phyloP scores from a whole-genome alignment of 2,329 filamentous ascomycete genomes.

The Microthyrium microscopicum region DNA sequence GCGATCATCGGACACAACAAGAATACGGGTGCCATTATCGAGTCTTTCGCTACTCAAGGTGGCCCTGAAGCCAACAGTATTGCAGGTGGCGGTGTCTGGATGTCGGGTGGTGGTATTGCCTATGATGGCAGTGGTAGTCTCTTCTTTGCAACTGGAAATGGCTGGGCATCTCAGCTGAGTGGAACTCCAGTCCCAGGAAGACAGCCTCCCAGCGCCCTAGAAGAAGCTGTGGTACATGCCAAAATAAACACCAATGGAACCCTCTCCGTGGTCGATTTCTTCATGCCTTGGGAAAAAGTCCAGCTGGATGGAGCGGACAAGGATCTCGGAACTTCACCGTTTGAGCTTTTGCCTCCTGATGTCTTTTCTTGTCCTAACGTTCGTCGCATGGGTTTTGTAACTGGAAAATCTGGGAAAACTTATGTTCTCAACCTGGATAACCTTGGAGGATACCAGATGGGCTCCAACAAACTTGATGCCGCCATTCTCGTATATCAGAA shows the following conservation, averaged over 20 bases:
- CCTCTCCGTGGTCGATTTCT: constrained; percentile 30
- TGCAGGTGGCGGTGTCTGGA: constrained; percentile 31
- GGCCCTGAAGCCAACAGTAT: constrained; percentile 24
- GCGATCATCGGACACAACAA: constrained; percentile 34
- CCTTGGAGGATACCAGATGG: constrained; percentile 32
- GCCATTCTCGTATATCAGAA: constrained; percentile 30
- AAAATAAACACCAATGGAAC: constrained; percentile 28
- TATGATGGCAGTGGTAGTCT: constrained; percentile 31
- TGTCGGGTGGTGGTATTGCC: constrained; percentile 31
- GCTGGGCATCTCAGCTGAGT: constrained; percentile 30
- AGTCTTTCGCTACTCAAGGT: constrained; percentile 28
- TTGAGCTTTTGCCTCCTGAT: constrained; percentile 26
- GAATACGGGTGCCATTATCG: constrained; percentile 26
- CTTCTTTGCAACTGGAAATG: constrained; percentile 33
- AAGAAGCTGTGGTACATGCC: constrained; percentile 34
- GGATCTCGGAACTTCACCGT: constrained; percentile 30
- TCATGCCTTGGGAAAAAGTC: constrained; percentile 35
- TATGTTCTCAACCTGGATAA: constrained; percentile 34
- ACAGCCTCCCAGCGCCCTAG: constrained; percentile 28
- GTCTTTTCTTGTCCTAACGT: constrained; percentile 28
- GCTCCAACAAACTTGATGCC: constrained; percentile 24
- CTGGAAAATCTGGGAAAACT: constrained; percentile 34
- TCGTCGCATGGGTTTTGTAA: constrained; percentile 32
- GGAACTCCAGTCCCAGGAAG: constrained; percentile 28
- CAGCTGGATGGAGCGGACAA: constrained; percentile 33